Base-by-base conservation (phyloP, 306 rosid species). In the Biancaea sappan region DNA sequence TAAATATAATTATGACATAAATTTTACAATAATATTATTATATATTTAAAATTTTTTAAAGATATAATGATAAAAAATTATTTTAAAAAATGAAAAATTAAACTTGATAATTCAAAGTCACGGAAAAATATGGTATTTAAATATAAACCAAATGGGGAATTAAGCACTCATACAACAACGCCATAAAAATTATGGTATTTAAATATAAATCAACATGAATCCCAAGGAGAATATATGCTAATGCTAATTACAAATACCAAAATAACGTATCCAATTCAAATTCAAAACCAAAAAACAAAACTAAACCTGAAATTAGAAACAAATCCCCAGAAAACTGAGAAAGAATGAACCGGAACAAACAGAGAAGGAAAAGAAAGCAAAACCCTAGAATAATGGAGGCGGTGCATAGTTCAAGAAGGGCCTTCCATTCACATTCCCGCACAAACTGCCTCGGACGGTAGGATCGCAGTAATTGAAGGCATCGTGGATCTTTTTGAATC, bases 401-500 rank as follows among this genome's bases (percentile, higher is more conserved):
- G 90, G 84, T 0, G 88, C 85, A 8, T 72, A 73, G 58, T 79
- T 81, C 62, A 85, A 63, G 81, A 88, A 83, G 28, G 92, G 92
- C 65, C 88, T 67, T 8, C 61, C 70, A 2, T 54, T 57, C 11
- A 3, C 48, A 5, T 31, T 53, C 0, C 86, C 90, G 44, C 87
- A 82, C 3, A 74, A 13, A 69, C 72, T 73, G 1, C 80, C 77
- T n/a, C 43, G 10, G 64, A 71, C 72, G 58, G 31, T 52, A 1
- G 84, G 84, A 21, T 86, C 90, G 47, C 92, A 86, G 75, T 53
- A 43, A 75, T 46, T 25, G 26, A 86, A 80, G 8, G 90, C 77
- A 21, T 83, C 84, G 58, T 90, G 88, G 8, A 90, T 7, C 78
- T 90, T 92, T 75, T 90, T 93, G 44, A 90, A 90, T 1, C 96